Conservation (phyloP, 1,284 basidiomycete genomes). For the Cryptococcus sp. region DNA sequence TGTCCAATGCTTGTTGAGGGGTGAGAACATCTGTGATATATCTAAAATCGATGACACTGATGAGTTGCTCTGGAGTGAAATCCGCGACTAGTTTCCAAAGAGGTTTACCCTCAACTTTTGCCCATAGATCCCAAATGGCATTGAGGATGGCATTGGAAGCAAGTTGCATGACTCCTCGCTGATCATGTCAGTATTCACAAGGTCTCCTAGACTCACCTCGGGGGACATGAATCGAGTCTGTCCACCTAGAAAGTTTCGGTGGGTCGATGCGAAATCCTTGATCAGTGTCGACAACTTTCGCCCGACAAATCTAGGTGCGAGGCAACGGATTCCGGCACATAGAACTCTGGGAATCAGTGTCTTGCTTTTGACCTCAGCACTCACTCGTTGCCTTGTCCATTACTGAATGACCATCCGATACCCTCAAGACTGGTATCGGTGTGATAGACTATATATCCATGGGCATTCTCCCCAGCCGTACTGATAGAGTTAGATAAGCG, state of each 20-base stretch:
- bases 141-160: constrained; percentile 51
- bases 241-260: constrained; percentile 15
- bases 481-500: background rate
- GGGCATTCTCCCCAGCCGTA: constrained; percentile 2
- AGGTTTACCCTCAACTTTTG: constrained; percentile 50
- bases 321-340: constrained; percentile 2
- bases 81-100: constrained; percentile 52
- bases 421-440: constrained; percentile 1
- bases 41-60: constrained; percentile 71
- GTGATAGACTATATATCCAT: constrained; percentile 2
- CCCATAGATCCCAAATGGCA: constrained; percentile 48
- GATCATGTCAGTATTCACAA: background rate
- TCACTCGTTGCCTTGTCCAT: constrained; percentile 7
- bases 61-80: constrained; percentile 65
- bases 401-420: constrained; percentile 7
- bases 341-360: constrained; percentile 2
- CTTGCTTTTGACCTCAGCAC: background rate
- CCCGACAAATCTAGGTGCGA: constrained; percentile 17
- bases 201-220: background rate
- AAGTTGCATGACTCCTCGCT: constrained; percentile 50
- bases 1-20: constrained; percentile 72
- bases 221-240: constrained; percentile 13
- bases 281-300: constrained; percentile 10
- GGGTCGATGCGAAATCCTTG: constrained; percentile 10
- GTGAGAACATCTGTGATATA: constrained; percentile 90